phyloP scores from a whole-genome alignment of 192 early-diverging fungal species.

The Dimargaris xerosporica region DNA sequence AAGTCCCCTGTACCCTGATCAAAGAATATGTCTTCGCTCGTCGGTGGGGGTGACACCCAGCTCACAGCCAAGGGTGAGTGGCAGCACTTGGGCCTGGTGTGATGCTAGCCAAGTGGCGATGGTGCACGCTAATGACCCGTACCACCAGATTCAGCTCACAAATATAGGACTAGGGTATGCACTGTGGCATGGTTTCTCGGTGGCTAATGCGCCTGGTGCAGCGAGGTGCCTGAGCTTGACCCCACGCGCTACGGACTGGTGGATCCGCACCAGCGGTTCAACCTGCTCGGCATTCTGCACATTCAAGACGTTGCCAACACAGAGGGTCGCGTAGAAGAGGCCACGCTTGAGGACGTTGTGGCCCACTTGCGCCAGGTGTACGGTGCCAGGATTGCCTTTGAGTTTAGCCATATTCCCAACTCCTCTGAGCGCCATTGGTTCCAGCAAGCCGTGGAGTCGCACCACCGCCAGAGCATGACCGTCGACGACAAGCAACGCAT shows the following conservation, averaged over 20 bases:
- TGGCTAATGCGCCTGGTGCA: conserved; percentile 11
- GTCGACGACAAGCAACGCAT: conserved; percentile 56
- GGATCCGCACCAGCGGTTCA: conserved; percentile 34
- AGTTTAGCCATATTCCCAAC: conserved; percentile 87
- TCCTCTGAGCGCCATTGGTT: conserved; percentile 80
- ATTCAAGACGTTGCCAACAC: conserved; percentile 34
- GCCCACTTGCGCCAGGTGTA: conserved; percentile 54
- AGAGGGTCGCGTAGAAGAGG: conserved; percentile 29
- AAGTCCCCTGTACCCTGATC: conserved; percentile 19
- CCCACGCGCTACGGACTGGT: conserved; percentile 70
- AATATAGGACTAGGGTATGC: no score
- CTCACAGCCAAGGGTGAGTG: background rate
- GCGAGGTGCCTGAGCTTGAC: conserved; percentile 53
- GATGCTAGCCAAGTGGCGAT: background rate
- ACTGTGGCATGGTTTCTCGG: background rate
- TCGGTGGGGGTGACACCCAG: no score
- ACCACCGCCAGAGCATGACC: conserved; percentile 30
- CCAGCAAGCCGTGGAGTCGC: conserved; percentile 66
- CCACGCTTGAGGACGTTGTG: conserved; percentile 49
- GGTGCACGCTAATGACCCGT: background rate
- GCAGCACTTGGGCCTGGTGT: background rate
- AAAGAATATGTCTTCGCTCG: background rate
- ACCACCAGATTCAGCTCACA: background rate
- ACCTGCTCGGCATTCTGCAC: conserved; percentile 63
- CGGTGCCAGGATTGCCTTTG: conserved; percentile 78